Evolutionary conservation across 2,329 filamentous ascomycete species (phyloP).

Genomic region (Stagonosporopsis tanaceti): DNA sequence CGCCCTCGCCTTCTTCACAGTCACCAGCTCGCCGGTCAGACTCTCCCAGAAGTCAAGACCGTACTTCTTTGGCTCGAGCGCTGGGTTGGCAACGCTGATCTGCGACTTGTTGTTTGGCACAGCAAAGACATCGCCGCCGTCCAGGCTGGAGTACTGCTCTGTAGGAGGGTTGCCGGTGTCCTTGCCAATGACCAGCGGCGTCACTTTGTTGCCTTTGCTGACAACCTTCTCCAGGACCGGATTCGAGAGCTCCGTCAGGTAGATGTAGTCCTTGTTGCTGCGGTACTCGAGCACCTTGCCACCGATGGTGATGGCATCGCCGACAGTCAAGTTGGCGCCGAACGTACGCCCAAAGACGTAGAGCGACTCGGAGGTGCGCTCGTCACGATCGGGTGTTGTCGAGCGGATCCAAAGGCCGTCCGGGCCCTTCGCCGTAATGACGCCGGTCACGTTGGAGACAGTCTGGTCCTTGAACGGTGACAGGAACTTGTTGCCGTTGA

Average conservation of each 20-base stretch:
- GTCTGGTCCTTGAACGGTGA: slow-evolving; percentile 66
- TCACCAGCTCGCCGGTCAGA: slow-evolving; percentile 72
- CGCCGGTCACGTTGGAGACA: slow-evolving; percentile 67
- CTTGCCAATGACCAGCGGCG: slow-evolving; percentile 67
- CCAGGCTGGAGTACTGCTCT: slow-evolving; percentile 67
- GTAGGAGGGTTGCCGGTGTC: slow-evolving; percentile 67
- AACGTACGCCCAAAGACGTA: slow-evolving; percentile 68
- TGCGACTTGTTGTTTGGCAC: slow-evolving; percentile 69
- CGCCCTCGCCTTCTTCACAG: slow-evolving; percentile 64
- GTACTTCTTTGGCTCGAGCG: slow-evolving; percentile 66
- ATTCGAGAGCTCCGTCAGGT: slow-evolving; percentile 68
- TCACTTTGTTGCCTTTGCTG: slow-evolving; percentile 63
- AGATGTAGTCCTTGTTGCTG: slow-evolving; percentile 64
- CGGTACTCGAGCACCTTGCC: slow-evolving; percentile 69
- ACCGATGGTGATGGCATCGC: slow-evolving; percentile 68
- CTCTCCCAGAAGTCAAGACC: slow-evolving; percentile 80
- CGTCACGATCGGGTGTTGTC: slow-evolving; percentile 62
- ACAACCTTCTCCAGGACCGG: slow-evolving; percentile 63
- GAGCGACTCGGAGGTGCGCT: slow-evolving; percentile 68
- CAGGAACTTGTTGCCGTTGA: slow-evolving; percentile 71
- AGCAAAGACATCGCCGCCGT: slow-evolving; percentile 70
- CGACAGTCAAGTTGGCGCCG: slow-evolving; percentile 63
- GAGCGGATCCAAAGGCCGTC: slow-evolving; percentile 72
- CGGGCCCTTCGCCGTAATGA: slow-evolving; percentile 70
- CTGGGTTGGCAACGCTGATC: slow-evolving; percentile 67